Evolutionary conservation across 306 rosid genomes (phyloP).

Genomic region (Argentina anserina): DNA sequence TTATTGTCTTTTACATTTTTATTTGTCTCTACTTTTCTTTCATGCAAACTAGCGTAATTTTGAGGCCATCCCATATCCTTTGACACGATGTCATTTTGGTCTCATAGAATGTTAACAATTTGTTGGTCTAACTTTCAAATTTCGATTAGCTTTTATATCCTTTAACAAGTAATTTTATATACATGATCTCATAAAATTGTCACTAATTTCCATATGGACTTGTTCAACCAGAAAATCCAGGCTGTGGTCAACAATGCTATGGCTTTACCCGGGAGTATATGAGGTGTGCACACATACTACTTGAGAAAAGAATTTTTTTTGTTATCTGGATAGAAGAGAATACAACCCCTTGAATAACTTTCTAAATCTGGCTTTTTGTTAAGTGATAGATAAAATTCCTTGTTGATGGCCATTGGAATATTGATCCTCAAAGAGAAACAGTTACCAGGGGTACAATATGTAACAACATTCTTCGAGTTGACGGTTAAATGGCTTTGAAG

Average conservation of each 20-base stretch:
- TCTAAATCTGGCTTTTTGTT: constrained; percentile 12
- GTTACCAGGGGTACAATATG: constrained; percentile 52
- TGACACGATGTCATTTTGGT: not conserved
- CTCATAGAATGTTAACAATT: not conserved
- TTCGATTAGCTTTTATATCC: not conserved
- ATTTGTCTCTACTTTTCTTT: not conserved
- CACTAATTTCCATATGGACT: constrained; percentile 17
- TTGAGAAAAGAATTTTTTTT: not conserved
- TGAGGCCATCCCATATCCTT: not conserved
- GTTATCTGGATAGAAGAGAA: not conserved
- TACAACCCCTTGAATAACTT: not conserved
- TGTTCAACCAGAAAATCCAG: constrained; percentile 51
- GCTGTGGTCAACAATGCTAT: constrained; percentile 66
- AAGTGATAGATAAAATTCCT: constrained; percentile 77
- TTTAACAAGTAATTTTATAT: not conserved
- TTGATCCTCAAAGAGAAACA: constrained; percentile 70
- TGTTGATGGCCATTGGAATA: constrained; percentile 81
- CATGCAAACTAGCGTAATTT: not conserved
- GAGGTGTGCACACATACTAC: constrained; percentile 62
- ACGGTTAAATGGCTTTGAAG: constrained; percentile 34
- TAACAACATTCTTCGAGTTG: constrained; percentile 81
- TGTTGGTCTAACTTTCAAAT: not conserved
- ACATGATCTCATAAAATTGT: constrained; percentile 17
- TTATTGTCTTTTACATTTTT: not conserved
- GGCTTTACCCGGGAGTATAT: constrained; percentile 95